Percentiles rank a stretch among this genome's conserved stretches.
phyloP scores from a whole-genome alignment of 1,139 yeast species.

The Scheffersomyces parashehatae region DNA sequence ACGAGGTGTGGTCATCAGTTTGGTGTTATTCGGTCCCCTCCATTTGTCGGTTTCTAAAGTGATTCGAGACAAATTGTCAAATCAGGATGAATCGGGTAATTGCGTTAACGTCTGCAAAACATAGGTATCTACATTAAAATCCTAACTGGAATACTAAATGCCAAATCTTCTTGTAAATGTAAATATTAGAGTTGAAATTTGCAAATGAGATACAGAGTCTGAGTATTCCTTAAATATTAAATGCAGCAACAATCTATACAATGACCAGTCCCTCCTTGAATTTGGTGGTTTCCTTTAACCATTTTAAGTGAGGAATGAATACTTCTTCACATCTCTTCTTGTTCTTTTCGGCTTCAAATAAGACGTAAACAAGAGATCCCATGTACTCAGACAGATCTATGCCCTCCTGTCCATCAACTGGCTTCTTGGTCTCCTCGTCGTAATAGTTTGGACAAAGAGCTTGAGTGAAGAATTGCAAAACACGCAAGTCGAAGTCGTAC shows the following conservation, averaged over 20 bases:
- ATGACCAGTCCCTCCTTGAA: conserved; percentile 1
- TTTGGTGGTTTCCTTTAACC: conserved; percentile 23
- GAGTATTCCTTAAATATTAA: too few species aligned
- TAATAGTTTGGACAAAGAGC: conserved; percentile 42
- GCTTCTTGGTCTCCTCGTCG: conserved; percentile 23
- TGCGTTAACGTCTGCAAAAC: too few species aligned
- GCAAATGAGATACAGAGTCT: too few species aligned
- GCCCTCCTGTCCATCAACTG: conserved; percentile 26
- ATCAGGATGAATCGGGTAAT: too few species aligned
- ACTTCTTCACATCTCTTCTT: conserved; percentile 35
- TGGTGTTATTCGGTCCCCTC: too few species aligned
- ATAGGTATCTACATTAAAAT: too few species aligned
- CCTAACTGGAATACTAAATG: too few species aligned
- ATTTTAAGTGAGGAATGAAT: conserved; percentile 27
- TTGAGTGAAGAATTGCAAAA: conserved; percentile 37
- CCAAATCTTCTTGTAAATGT: too few species aligned
- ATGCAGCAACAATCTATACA: background rate
- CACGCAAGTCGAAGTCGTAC: conserved; percentile 55
- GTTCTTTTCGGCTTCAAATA: conserved; percentile 23
- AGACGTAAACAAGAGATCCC: conserved; percentile 36
- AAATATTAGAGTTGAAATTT: too few species aligned
- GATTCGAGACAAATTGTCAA: too few species aligned
- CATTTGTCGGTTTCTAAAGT: too few species aligned
- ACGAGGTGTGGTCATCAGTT: too few species aligned
- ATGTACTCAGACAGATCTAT: conserved; percentile 29